Conservation (phyloP, 768 basidiomycete species). For the Boletus subcaerulescens region DNA sequence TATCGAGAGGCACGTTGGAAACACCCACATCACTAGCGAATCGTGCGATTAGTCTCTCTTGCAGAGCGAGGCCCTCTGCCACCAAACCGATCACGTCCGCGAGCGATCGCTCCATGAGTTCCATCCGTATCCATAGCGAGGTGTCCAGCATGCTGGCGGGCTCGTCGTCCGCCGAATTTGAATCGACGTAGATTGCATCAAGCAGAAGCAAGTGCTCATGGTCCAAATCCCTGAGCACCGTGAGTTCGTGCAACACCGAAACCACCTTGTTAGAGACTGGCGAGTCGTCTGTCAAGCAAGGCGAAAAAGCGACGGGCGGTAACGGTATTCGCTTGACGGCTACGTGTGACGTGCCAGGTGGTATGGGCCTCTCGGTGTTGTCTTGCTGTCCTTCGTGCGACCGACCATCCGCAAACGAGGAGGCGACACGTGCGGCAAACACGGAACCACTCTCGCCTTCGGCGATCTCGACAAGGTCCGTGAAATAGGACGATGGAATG, state of each 20-base stretch:
- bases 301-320: conserved; percentile 34
- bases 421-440: conserved; percentile 39
- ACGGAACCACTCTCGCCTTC: conserved; percentile 83
- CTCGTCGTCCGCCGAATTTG: conserved; percentile 19
- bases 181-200: conserved; percentile 69
- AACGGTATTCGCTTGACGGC: conserved; percentile 77
- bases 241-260: conserved; percentile 61
- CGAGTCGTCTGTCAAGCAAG: conserved; percentile 17
- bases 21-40: conserved; percentile 73
- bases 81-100: conserved; percentile 74
- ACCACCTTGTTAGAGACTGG: conserved; percentile 56
- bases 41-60: conserved; percentile 68
- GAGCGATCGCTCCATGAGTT: conserved; percentile 84
- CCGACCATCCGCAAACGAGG: conserved; percentile 8
- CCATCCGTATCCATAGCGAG: conserved; percentile 84
- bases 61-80: conserved; percentile 57
- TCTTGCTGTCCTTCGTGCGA: not conserved
- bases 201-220: conserved; percentile 64
- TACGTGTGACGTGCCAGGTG: conserved; percentile 42
- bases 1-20: not conserved
- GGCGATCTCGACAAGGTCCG: conserved; percentile 72
- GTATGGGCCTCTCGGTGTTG: conserved; percentile 23
- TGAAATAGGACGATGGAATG: conserved; percentile 63
- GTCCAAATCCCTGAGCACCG: conserved; percentile 51
- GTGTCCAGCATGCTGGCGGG: conserved; percentile 38